phyloP scores from a whole-genome alignment of 164 flowering plant genomes.

The Akebia trifoliata region DNA sequence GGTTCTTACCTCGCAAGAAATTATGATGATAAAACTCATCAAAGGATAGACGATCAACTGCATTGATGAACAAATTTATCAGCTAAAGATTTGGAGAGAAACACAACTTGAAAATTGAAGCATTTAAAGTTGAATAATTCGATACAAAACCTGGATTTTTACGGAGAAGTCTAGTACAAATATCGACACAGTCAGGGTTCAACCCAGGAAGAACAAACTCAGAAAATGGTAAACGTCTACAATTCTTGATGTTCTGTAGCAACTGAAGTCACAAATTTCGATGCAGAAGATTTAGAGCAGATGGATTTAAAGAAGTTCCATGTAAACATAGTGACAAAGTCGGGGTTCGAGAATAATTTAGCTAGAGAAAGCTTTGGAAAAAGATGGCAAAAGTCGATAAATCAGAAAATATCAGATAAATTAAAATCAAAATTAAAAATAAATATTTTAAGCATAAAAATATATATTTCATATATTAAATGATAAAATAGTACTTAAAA shows the following conservation, averaged over 20 bases:
- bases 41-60: constrained; percentile 45
- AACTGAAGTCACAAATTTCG: constrained; percentile 27
- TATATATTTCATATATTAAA: too few species aligned
- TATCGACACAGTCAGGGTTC: constrained; percentile 47
- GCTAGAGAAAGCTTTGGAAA: too few species aligned
- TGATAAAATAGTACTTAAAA: too few species aligned
- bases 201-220: constrained; percentile 26
- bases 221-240: constrained; percentile 45
- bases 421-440: too few species aligned
- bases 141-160: constrained; percentile 40
- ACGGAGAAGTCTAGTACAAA: constrained; percentile 48
- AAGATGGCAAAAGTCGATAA: neutral
- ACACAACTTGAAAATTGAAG: neutral
- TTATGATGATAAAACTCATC: constrained; percentile 46
- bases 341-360: too few species aligned
- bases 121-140: neutral
- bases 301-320: neutral
- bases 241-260: constrained; percentile 41
- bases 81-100: neutral
- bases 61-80: constrained; percentile 8
- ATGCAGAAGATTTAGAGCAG: neutral
- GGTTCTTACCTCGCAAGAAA: constrained; percentile 28
- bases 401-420: too few species aligned
- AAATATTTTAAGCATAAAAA: too few species aligned
- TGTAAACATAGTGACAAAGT: too few species aligned